phyloP scores from a whole-genome alignment of 495 filamentous ascomycete species.

The Aspergillus cavernicola region DNA sequence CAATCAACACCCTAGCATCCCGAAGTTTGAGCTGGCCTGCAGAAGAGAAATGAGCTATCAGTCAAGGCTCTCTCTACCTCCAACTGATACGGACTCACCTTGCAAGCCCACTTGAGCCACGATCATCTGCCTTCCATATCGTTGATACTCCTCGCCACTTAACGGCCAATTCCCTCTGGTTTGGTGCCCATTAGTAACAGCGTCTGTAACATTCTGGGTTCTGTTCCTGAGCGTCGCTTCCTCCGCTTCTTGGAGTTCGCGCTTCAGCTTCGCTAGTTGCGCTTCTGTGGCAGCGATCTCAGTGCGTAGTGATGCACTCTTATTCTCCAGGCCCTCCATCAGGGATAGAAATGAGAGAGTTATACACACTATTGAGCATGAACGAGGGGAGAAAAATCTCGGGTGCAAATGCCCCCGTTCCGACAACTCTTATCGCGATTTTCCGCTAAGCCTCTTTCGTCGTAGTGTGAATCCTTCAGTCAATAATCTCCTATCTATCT shows the following conservation, averaged over 20 bases:
- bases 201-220: constrained; percentile 4
- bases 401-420: not conserved
- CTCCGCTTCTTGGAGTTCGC: constrained; percentile 34
- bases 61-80: not conserved
- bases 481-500: too few relatives aligned
- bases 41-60: constrained; percentile 8
- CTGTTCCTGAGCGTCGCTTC: constrained; percentile 22
- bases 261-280: constrained; percentile 34
- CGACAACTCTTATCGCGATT: constrained; percentile 9
- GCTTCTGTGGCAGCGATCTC: constrained; percentile 39
- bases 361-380: too few relatives aligned
- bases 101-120: constrained; percentile 77
- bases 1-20: constrained; percentile 65
- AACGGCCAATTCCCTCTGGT: constrained; percentile 56
- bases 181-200: not conserved
- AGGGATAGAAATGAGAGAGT: too few relatives aligned
- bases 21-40: constrained; percentile 77
- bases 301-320: constrained; percentile 37
- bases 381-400: not conserved
- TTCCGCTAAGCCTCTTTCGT: not conserved
- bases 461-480: too few relatives aligned
- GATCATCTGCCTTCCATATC: constrained; percentile 92
- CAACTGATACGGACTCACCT: constrained; percentile 40
- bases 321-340: constrained; percentile 27
- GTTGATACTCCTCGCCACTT: constrained; percentile 63